Conservation (phyloP, 345 rosid species). For the Moringa oleifera region DNA sequence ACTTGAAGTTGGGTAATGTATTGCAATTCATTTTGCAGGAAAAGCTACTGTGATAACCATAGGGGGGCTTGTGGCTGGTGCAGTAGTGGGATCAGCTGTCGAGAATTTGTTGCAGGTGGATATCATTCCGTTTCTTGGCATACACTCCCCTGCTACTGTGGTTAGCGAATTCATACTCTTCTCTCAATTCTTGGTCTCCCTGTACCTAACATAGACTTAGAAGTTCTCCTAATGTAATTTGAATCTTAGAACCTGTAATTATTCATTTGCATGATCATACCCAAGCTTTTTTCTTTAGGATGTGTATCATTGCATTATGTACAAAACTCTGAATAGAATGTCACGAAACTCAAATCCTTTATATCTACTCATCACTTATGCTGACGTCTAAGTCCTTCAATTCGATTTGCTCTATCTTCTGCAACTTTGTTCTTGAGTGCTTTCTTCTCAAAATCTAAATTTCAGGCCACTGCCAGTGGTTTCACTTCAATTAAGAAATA, state of each 20-base stretch:
- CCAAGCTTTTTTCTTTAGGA: slow-evolving; percentile 40
- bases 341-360: slow-evolving; percentile 10
- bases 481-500: too few relatives aligned
- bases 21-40: slow-evolving; percentile 37
- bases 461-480: too few relatives aligned
- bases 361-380: background rate
- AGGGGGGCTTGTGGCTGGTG: slow-evolving; percentile 96
- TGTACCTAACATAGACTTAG: slow-evolving; percentile 57
- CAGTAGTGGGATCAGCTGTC: slow-evolving; percentile 82
- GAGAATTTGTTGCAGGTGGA: slow-evolving; percentile 98
- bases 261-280: slow-evolving; percentile 41
- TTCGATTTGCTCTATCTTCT: background rate
- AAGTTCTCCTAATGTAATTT: slow-evolving; percentile 13
- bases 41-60: slow-evolving; percentile 78
- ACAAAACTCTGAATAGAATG: slow-evolving; percentile 36
- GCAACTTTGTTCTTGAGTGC: background rate
- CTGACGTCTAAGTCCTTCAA: background rate
- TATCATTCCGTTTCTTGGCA: slow-evolving; percentile 77
- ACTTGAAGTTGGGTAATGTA: background rate
- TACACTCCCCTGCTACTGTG: slow-evolving; percentile 80
- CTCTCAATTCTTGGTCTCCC: slow-evolving; percentile 79
- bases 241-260: slow-evolving; percentile 37
- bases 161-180: slow-evolving; percentile 81
- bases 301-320: slow-evolving; percentile 41
- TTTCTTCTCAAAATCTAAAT: background rate